Evolutionary conservation across 2,329 filamentous ascomycete species (phyloP), one percentile per base, ranked within the genome.

Genomic region (Metarhizium album): DNA sequence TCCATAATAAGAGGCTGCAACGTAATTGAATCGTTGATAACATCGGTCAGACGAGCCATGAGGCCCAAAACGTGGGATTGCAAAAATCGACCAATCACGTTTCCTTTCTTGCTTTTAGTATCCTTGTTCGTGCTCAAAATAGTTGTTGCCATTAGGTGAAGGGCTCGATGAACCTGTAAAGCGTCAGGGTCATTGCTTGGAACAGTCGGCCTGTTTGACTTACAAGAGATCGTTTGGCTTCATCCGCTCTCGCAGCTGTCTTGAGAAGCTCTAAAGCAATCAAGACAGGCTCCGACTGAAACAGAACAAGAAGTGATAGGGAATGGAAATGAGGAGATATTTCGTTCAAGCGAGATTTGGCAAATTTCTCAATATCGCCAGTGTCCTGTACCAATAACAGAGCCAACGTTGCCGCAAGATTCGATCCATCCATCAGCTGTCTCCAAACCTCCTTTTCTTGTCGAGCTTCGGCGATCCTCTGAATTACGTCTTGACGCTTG

Each of bases 21-120:
- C 38, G 73, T 71, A 33, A 68, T 62, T 13, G 75, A 73, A 61
- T 88, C 85, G 59, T 90, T 93, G 52, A 96, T 83, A 9, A 79
- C 71, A 49, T 90, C 83, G 1, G 87, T 88, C 56, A 97, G 82
- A 35, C 84, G 79, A 6, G 88, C 83, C 67, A 96, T 90, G 49
- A 97, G 82, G 5, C 90, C 91, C 6, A 98, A 77, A 33, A 94
- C 83, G 64, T 96, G 85, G 29, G 80, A 78, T 55, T 94, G 84
- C 42, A 97, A 78, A 62, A 95, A 97, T 0, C 78, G 73, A 1
- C 82, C 83, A 23, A 94, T 73, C 1, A 79, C 68, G 53, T 84
- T 80, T 2, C 64, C 64, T 52, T 74, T 76, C 56, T 74, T 78
- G 45, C 67, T 69, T 49, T 75, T 71, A 1, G 63, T 52, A 51